These are phyloP conservation scores for Chaetothyriales sp. DNA, from an alignment of 2,329 filamentous ascomycete genomes.

Conservation along the genomic window DNA sequence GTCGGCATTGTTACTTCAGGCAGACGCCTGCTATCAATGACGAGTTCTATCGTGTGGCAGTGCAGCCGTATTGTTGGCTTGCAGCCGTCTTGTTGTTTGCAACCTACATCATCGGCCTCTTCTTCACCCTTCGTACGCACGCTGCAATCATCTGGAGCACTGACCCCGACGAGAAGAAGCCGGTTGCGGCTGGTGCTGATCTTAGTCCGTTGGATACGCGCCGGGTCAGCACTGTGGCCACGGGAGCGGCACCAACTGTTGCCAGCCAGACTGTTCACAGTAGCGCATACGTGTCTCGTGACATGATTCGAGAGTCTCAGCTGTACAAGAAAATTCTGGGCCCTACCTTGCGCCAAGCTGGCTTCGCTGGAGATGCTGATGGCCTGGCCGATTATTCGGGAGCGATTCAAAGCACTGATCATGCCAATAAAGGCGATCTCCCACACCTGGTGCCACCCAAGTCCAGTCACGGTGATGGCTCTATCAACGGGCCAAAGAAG, in stretches of 20 bases:
- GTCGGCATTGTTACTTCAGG: constrained; percentile 84
- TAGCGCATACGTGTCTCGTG: constrained; percentile 35
- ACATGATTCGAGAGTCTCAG: constrained; percentile 71
- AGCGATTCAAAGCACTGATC: constrained; percentile 30
- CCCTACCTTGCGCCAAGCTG: constrained; percentile 74
- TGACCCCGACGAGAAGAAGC: constrained; percentile 62
- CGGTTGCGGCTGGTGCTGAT: constrained; percentile 35
- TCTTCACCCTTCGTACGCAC: constrained; percentile 91
- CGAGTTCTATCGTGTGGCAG: constrained; percentile 76
- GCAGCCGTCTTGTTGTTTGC: constrained; percentile 73
- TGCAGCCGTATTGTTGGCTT: constrained; percentile 85
- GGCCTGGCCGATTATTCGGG: constrained; percentile 17
- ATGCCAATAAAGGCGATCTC: constrained; percentile 12
- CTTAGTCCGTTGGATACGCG: constrained; percentile 23
- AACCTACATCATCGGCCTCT: constrained; percentile 82
- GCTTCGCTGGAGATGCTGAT: constrained; percentile 43
- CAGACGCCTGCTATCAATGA: constrained; percentile 73
- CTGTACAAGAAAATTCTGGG: constrained; percentile 87
- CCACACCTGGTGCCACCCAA: constrained; percentile 68
- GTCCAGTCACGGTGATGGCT: constrained; percentile 31
- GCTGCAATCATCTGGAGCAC: constrained; percentile 94
- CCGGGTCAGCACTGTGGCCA: constrained; percentile 19
- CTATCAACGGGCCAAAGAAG: constrained; percentile 24
- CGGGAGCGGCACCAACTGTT: constrained; percentile 10
- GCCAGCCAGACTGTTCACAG: background rate